A percentile compares a stretch with the other conserved stretches of the same genome.
phyloP scores from a whole-genome alignment of 1,284 basidiomycete genomes.

The Earliella scabrosa region DNA sequence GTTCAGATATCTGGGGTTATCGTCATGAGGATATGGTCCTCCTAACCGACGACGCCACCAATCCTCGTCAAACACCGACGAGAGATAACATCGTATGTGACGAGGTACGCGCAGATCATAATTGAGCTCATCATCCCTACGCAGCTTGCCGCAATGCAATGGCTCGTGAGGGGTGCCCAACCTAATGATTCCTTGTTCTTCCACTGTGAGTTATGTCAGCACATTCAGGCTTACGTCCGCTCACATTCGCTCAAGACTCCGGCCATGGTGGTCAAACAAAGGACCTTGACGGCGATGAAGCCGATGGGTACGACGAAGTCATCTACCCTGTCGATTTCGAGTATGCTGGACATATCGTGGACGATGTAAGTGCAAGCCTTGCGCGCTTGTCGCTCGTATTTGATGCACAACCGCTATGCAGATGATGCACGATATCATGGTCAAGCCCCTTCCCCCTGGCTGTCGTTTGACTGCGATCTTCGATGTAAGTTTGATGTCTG shows the following conservation, averaged over 20 bases:
- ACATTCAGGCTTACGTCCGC: background rate
- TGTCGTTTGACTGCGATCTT: slow-evolving; percentile 88
- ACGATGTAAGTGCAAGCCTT: slow-evolving; percentile 65
- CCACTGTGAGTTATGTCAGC: slow-evolving; percentile 68
- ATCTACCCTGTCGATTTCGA: slow-evolving; percentile 79
- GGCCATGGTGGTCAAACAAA: slow-evolving; percentile 85
- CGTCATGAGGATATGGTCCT: slow-evolving; percentile 75
- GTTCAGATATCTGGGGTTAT: slow-evolving; percentile 56
- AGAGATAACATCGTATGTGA: slow-evolving; percentile 63
- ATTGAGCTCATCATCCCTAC: too few species aligned
- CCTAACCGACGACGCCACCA: slow-evolving; percentile 73
- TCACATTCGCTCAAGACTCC: slow-evolving; percentile 51
- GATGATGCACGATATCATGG: slow-evolving; percentile 60
- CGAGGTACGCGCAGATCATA: too few species aligned
- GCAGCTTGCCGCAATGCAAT: slow-evolving; percentile 78
- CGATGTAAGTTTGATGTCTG: slow-evolving; percentile 79
- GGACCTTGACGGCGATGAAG: slow-evolving; percentile 72
- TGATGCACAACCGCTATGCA: slow-evolving; percentile 26
- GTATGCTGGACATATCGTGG: slow-evolving; percentile 68
- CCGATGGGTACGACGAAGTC: slow-evolving; percentile 70
- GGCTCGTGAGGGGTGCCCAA: slow-evolving; percentile 81
- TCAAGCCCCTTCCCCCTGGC: slow-evolving; percentile 77
- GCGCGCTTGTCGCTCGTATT: background rate
- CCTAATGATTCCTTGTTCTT: slow-evolving; percentile 87
- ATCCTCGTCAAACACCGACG: slow-evolving; percentile 72